Evolutionary conservation across 108 stramenopile genomes (phyloP), one percentile per base, ranked within the genome.

Genomic region (Nitzschia sp.): DNA sequence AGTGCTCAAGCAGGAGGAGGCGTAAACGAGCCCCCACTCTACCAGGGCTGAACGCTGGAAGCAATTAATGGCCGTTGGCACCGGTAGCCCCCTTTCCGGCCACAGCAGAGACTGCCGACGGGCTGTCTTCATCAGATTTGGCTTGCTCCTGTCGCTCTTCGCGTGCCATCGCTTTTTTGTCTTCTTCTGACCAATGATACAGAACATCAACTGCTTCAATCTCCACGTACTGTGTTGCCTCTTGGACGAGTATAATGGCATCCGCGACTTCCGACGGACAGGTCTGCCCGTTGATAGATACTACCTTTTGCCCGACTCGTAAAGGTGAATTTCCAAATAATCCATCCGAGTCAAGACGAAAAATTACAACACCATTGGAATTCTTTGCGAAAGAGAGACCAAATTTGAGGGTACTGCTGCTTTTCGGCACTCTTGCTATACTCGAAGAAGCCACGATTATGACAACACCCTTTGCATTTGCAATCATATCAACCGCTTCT

Each of bases 271-370:
- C 45, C 21, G 29, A 21, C 27, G 65, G 53, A 27, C 64, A 66
- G 15, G n/a, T 15, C 15, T 30, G 21, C 0, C 63, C 63, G 45
- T 73, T 73, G 45, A 73, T 65, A 17, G 57, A 29, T 3, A 64
- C 26, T 31, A 73, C 8, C n/a, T 53, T 29, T 46, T 73, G 65
- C 11, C 73, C 73, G 1, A 35, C 36, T 31, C 55, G 57, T 26
- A 73, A 23, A 30, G 52, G 22, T 17, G 73, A 59, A 15, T 58
- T 32, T 1, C 25, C 63, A 66, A 73, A 73, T 41, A 59, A 29
- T 2, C 73, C 73, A 26, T 66, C 44, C 17, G 54, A 15, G 17
- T 28, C 1, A 6, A 73, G 44, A 26, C 31, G 48, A 47, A 13
- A 45, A n/a, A 64, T n/a, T 29, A 52, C 63, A 0, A 64, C 46